Evolutionary conservation across 768 basidiomycete genomes (phyloP).

Genomic region (Mrakia hoshinonis): DNA sequence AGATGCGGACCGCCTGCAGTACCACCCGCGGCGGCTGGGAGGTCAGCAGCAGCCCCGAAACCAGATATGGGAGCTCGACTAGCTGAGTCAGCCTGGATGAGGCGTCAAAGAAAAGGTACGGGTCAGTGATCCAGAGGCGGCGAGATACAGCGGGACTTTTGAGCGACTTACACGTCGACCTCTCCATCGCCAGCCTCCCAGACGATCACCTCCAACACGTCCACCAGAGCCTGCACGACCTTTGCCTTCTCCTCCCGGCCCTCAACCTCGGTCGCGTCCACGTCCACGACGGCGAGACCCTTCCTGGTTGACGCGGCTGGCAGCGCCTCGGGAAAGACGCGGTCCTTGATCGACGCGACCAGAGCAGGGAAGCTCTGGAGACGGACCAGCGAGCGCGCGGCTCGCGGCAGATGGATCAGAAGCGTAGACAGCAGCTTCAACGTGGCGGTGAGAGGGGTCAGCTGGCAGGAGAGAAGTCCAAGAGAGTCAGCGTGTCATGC

Average conservation of each 20-base stretch:
- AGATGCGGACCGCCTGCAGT: constrained; percentile 19
- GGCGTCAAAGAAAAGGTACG: background rate
- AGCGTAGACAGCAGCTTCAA: constrained; percentile 14
- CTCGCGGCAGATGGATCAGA: constrained; percentile 17
- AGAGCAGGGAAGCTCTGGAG: constrained; percentile 14
- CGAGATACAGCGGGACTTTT: too few relatives aligned
- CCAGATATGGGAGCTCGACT: constrained; percentile 1
- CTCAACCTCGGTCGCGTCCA: background rate
- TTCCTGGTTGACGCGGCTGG: background rate
- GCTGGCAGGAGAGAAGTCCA: background rate
- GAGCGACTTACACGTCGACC: background rate
- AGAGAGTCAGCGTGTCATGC: too few relatives aligned
- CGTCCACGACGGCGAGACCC: background rate
- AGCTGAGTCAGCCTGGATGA: background rate
- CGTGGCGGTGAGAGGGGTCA: background rate
- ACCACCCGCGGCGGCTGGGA: constrained; percentile 9
- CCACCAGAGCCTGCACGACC: constrained; percentile 1
- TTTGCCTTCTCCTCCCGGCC: background rate
- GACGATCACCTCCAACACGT: constrained; percentile 6
- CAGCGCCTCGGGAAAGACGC: background rate
- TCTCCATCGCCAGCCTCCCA: constrained; percentile 20
- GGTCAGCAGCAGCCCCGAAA: background rate
- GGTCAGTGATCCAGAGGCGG: too few relatives aligned
- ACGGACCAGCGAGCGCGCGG: constrained; percentile 13
- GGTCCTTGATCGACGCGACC: constrained; percentile 12